Conservation (phyloP, 2,329 filamentous ascomycete genomes). For the Fusarium neocosmosporiellum region DNA sequence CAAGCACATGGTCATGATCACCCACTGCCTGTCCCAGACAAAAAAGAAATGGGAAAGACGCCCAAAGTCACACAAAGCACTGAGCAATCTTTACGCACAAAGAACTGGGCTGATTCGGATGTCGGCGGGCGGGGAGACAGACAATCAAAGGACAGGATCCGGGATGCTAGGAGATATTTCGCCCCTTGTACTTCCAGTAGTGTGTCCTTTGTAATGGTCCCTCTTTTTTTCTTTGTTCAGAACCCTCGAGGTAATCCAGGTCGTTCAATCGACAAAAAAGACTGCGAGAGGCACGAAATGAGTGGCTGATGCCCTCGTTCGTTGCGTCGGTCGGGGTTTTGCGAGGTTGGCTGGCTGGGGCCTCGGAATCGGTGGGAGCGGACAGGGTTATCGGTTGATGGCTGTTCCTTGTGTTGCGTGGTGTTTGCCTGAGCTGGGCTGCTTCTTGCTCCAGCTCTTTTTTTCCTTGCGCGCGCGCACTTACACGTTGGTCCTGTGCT, state of each 20-base stretch:
- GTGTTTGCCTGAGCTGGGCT: no score
- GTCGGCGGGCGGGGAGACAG: slow-evolving; percentile 6
- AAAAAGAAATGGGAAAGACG: background rate
- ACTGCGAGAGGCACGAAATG: slow-evolving; percentile 21
- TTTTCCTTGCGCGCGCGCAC: background rate
- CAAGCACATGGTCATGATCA: slow-evolving; percentile 19
- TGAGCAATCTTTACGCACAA: slow-evolving; percentile 23
- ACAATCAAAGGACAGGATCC: slow-evolving; percentile 20
- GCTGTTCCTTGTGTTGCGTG: slow-evolving; percentile 26
- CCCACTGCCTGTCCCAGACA: background rate
- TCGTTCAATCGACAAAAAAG: slow-evolving; percentile 2
- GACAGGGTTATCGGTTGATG: slow-evolving; percentile 29
- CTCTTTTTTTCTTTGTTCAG: slow-evolving; percentile 16
- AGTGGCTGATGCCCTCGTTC: slow-evolving; percentile 24
- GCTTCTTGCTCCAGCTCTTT: background rate
- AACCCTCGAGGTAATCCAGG: slow-evolving; percentile 4
- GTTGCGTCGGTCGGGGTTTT: slow-evolving; percentile 10
- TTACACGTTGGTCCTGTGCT: slow-evolving; percentile 8
- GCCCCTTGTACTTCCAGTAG: slow-evolving; percentile 22
- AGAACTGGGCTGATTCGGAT: slow-evolving; percentile 19
- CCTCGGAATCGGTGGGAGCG: slow-evolving; percentile 25
- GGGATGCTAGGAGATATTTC: slow-evolving; percentile 30
- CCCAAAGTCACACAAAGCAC: slow-evolving; percentile 22
- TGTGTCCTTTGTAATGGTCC: background rate
- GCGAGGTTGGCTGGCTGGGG: background rate